phyloP scores from a whole-genome alignment of 2,329 filamentous ascomycete species.

The Allantophomopsis cytisporea region DNA sequence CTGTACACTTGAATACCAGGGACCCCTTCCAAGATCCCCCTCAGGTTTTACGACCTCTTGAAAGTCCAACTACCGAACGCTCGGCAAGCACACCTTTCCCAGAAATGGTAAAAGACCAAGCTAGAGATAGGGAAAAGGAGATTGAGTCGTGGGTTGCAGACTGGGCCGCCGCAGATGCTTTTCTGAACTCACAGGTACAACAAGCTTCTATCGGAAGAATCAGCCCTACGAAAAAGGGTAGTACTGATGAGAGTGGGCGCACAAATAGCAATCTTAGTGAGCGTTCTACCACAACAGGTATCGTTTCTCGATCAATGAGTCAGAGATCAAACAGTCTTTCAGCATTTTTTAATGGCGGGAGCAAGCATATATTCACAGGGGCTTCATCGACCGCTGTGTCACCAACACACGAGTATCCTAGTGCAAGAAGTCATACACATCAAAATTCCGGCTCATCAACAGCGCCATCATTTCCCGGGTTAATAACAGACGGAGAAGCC shows the following conservation, averaged over 20 bases:
- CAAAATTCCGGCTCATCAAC: constrained; percentile 6
- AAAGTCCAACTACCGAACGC: neutral
- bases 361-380: neutral
- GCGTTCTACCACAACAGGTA: constrained; percentile 10
- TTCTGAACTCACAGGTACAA: constrained; percentile 14
- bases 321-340: constrained; percentile 1
- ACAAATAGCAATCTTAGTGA: constrained; percentile 20
- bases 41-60: constrained; percentile 3
- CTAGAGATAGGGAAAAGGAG: constrained; percentile 16
- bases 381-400: constrained; percentile 7
- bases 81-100: constrained; percentile 6
- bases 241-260: constrained; percentile 16
- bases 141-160: constrained; percentile 21
- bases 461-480: constrained; percentile 9
- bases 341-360: neutral
- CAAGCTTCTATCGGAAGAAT: constrained; percentile 14
- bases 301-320: constrained; percentile 10
- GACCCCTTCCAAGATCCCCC: constrained; percentile 16
- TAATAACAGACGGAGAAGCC: constrained; percentile 15
- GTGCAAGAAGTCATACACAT: constrained; percentile 2
- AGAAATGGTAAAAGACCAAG: constrained; percentile 8
- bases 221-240: constrained; percentile 14
- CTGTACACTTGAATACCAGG: constrained; percentile 5
- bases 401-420: neutral
- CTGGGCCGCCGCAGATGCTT: constrained; percentile 19